phyloP scores from a whole-genome alignment of 306 rosid genomes.

The Sechiopsis laciniata region DNA sequence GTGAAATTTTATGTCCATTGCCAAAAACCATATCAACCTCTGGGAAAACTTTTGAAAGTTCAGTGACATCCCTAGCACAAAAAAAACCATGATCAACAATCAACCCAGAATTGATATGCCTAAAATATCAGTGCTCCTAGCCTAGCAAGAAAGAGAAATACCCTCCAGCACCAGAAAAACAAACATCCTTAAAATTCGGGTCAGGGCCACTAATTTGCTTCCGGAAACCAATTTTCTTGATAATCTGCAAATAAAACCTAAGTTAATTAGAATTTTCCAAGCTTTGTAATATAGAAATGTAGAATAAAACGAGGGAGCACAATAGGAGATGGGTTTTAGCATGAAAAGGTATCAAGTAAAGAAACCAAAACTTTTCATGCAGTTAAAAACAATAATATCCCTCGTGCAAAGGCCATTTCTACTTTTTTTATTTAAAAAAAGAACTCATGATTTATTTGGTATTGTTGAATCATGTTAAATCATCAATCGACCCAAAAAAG shows the following conservation, averaged over 20 bases:
- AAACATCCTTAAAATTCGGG: conserved; percentile 40
- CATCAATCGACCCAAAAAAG: no score
- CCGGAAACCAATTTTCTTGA: conserved; percentile 27
- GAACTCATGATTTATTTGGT: neutral
- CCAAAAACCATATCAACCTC: conserved; percentile 40
- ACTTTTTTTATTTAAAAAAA: neutral
- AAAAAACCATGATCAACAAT: neutral
- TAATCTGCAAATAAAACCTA: conserved; percentile 28
- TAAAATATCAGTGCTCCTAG: neutral
- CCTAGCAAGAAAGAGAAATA: conserved; percentile 28
- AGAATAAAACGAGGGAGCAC: neutral
- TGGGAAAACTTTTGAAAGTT: conserved; percentile 36
- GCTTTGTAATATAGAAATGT: neutral
- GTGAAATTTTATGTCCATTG: conserved; percentile 33
- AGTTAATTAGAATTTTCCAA: neutral
- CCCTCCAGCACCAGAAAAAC: conserved; percentile 53
- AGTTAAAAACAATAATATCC: neutral
- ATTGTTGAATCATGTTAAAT: no score
- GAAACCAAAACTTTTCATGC: neutral
- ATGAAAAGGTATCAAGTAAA: conserved; percentile 10
- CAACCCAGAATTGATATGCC: conserved; percentile 13
- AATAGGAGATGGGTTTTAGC: neutral
- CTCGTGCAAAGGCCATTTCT: neutral
- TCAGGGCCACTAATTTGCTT: conserved; percentile 43
- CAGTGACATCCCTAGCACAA: conserved; percentile 35